Percentiles rank a stretch among this genome's conserved stretches.
Evolutionary conservation across 73 alveolate genomes (phyloP).

Genomic region (Paraurostyla sp.): DNA sequence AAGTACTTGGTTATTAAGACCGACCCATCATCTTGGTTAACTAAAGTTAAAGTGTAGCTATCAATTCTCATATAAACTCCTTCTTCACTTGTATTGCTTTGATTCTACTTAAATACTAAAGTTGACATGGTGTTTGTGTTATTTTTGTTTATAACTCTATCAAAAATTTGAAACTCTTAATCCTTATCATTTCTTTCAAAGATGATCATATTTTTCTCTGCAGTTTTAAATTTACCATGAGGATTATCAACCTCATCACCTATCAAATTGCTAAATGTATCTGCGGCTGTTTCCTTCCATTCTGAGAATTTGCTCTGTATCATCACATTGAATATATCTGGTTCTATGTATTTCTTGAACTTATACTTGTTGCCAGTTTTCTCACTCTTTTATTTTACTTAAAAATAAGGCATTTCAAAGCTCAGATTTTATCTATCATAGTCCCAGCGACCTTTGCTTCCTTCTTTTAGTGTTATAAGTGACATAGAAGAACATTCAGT

Average conservation of each 20-base stretch:
- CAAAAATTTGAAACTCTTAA: neutral
- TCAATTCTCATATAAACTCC: constrained; percentile 44
- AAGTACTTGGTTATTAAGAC: neutral
- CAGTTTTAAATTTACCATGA: neutral
- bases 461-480: neutral
- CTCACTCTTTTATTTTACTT: neutral
- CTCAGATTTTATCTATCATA: neutral
- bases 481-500: neutral
- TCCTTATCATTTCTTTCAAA: constrained; percentile 9
- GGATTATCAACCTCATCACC: constrained; percentile 1
- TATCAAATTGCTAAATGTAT: neutral
- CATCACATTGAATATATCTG: constrained; percentile 7
- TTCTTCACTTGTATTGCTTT: constrained; percentile 1
- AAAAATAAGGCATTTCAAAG: neutral
- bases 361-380: neutral
- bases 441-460: neutral
- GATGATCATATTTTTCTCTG: neutral
- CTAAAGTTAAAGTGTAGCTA: neutral
- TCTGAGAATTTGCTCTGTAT: neutral
- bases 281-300: constrained; percentile 15
- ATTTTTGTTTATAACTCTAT: neutral
- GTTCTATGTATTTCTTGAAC: constrained; percentile 9
- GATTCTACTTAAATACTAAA: neutral
- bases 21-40: neutral
- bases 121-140: neutral